A percentile compares a stretch with the other conserved stretches of the same genome.
Evolutionary conservation across 768 basidiomycete genomes (phyloP).

Genomic region (Macrolepiota fuliginosa): DNA sequence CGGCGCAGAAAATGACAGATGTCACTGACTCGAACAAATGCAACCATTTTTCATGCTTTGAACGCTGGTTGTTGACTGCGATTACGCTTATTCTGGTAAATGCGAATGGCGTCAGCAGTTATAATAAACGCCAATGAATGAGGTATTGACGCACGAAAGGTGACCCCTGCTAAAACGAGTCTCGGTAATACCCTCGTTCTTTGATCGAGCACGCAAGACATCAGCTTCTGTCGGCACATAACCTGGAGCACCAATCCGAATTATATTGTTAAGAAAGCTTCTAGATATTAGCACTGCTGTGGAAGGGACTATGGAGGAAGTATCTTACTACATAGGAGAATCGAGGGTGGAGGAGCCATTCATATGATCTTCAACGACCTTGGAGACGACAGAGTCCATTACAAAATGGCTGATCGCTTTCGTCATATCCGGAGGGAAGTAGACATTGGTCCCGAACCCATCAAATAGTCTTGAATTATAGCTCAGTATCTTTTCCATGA

Average conservation of each 20-base stretch:
- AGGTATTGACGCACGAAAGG: slow-evolving; percentile 42
- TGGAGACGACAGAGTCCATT: slow-evolving; percentile 63
- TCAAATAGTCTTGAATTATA: slow-evolving; percentile 48
- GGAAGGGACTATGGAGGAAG: neutral
- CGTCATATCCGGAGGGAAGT: slow-evolving; percentile 61
- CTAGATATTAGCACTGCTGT: neutral
- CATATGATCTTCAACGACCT: slow-evolving; percentile 51
- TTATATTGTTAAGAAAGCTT: slow-evolving; percentile 84
- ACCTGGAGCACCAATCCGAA: slow-evolving; percentile 75
- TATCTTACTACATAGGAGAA: slow-evolving; percentile 80
- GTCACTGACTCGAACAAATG: slow-evolving; percentile 65
- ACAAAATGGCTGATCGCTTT: slow-evolving; percentile 66
- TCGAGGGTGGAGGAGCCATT: slow-evolving; percentile 92
- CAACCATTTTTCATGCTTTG: slow-evolving; percentile 82
- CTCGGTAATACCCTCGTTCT: slow-evolving; percentile 89
- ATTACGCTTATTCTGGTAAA: slow-evolving; percentile 58
- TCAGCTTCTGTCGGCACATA: slow-evolving; percentile 87
- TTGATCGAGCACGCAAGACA: slow-evolving; percentile 83
- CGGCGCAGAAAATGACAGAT: slow-evolving; percentile 65
- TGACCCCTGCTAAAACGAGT: slow-evolving; percentile 76
- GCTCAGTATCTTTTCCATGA: slow-evolving; percentile 63
- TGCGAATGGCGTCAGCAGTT: neutral
- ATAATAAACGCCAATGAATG: no score
- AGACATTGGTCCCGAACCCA: slow-evolving; percentile 25
- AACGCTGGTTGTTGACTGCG: slow-evolving; percentile 77